Percentiles rank a stretch among this genome's conserved stretches.
phyloP scores from a whole-genome alignment of 805 yeast genomes.

The Yamadazyma kitorensis region DNA sequence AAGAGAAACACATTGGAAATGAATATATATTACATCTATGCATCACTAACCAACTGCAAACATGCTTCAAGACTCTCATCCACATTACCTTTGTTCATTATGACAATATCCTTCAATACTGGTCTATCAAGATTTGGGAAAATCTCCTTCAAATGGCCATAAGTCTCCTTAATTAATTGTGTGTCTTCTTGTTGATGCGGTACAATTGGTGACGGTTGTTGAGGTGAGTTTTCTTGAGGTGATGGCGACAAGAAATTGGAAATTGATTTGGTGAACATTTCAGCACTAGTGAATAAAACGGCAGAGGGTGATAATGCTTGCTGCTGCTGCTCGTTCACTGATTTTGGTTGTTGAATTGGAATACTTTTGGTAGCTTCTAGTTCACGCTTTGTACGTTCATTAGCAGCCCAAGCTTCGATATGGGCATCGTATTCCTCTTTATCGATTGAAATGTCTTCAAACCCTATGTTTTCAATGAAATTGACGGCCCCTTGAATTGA shows the following conservation, averaged over 20 bases:
- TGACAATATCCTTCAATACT: slow-evolving; percentile 66
- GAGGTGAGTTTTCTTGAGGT: slow-evolving; percentile 24
- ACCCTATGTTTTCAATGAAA: slow-evolving; percentile 63
- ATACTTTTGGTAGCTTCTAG: slow-evolving; percentile 8
- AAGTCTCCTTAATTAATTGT: slow-evolving; percentile 22
- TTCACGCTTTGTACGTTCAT: slow-evolving; percentile 21
- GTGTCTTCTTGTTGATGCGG: slow-evolving; percentile 5
- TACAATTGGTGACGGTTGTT: slow-evolving; percentile 1
- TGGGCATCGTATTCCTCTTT: slow-evolving; percentile 58
- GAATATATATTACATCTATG: too few species aligned
- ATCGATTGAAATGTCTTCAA: slow-evolving; percentile 56
- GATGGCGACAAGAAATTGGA: slow-evolving; percentile 39
- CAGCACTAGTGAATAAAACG: slow-evolving; percentile 46
- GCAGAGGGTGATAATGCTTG: slow-evolving; percentile 33
- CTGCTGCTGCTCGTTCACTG: slow-evolving; percentile 10
- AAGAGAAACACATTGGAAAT: too few species aligned
- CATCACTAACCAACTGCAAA: slow-evolving; percentile 27
- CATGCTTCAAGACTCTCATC: slow-evolving; percentile 74
- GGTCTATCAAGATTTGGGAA: slow-evolving; percentile 73
- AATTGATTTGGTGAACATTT: slow-evolving; percentile 49
- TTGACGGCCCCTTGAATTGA: slow-evolving; percentile 87
- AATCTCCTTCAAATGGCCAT: slow-evolving; percentile 56
- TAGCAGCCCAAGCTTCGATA: slow-evolving; percentile 49
- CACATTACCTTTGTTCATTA: slow-evolving; percentile 60
- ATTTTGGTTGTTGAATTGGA: slow-evolving; percentile 13